These are phyloP conservation scores for Didymella pomorum DNA, from an alignment of 2,329 filamentous ascomycete species.

Conservation along the genomic window DNA sequence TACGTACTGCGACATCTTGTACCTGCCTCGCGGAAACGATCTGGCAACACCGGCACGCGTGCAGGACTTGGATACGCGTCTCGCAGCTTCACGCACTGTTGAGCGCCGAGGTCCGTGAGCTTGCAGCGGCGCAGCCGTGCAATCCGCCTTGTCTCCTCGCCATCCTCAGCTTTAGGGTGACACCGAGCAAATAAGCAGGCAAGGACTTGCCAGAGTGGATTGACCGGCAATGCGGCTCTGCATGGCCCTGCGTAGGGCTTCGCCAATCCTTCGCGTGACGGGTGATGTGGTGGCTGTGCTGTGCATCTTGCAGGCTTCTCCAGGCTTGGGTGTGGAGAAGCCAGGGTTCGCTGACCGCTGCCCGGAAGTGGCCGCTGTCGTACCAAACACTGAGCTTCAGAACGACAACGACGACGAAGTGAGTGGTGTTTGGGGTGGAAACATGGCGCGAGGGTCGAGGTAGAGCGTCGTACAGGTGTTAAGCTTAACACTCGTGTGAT, in stretches of 20 bases:
- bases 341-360: conserved; percentile 11
- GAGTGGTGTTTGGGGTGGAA: neutral
- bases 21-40: neutral
- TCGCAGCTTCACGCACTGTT: neutral
- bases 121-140: conserved; percentile 6
- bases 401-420: neutral
- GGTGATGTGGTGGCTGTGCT: conserved; percentile 23
- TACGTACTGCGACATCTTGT: neutral
- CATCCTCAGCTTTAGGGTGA: neutral
- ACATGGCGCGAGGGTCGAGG: neutral
- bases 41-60: neutral
- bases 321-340: neutral
- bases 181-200: neutral
- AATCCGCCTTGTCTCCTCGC: conserved; percentile 18
- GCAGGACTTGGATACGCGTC: neutral
- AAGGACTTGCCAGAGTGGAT: conserved; percentile 5
- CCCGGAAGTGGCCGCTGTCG: conserved; percentile 15
- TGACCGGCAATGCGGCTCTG: conserved; percentile 23
- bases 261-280: conserved; percentile 8
- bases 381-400: conserved; percentile 6
- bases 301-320: conserved; percentile 3
- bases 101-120: neutral
- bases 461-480: neutral
- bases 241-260: conserved; percentile 11
- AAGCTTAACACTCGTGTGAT: conserved; percentile 11